phyloP scores from a whole-genome alignment of 306 rosid species.

The Trifolium repens region DNA sequence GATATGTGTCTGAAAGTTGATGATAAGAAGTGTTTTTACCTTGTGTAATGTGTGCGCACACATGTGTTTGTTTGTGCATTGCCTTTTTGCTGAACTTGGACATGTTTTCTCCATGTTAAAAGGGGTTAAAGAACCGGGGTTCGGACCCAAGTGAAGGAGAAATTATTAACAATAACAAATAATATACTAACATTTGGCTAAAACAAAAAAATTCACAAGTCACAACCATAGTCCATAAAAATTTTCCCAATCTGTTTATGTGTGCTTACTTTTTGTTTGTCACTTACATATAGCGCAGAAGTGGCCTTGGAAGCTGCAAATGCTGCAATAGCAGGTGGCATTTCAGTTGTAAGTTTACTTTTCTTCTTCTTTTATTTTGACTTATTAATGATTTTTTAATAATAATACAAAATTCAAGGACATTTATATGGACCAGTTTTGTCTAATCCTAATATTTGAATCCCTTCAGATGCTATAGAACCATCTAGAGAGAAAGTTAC shows the following conservation, averaged over 20 bases:
- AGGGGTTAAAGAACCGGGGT: neutral
- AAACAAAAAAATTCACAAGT: neutral
- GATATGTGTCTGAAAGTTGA: neutral
- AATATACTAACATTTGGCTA: neutral
- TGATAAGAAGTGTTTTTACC: neutral
- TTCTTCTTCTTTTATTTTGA: slow-evolving; percentile 23
- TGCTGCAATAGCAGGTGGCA: slow-evolving; percentile 84
- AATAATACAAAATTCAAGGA: neutral
- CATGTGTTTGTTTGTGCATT: neutral
- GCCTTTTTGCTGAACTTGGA: neutral
- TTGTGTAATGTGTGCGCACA: neutral
- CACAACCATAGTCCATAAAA: neutral
- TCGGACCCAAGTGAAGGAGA: neutral
- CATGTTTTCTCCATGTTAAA: neutral
- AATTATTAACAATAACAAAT: neutral
- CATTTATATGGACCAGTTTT: neutral
- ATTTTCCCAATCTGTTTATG: neutral
- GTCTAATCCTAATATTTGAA: slow-evolving; percentile 15
- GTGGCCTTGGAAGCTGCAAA: slow-evolving; percentile 83
- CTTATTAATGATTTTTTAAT: neutral
- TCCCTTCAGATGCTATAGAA: slow-evolving; percentile 24
- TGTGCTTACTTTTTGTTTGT: slow-evolving; percentile 40
- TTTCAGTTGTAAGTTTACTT: slow-evolving; percentile 75
- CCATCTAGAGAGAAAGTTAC: slow-evolving; percentile 19
- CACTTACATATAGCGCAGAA: slow-evolving; percentile 62